These are phyloP conservation scores for Solanum phureja DNA, from an alignment of 257 asterid species.

Conservation along the genomic window DNA sequence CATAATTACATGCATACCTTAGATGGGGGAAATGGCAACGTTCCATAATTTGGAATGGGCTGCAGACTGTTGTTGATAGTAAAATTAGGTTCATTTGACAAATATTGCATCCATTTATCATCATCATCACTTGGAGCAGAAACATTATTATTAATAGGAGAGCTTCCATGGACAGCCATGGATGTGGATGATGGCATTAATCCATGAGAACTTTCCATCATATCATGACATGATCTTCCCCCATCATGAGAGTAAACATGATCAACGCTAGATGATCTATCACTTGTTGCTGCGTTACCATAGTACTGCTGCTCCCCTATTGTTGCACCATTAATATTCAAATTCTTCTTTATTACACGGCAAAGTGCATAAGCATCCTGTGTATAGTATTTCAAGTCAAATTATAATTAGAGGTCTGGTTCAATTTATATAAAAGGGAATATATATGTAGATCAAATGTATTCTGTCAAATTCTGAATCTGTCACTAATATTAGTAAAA, in stretches of 20 bases:
- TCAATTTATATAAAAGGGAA: no score
- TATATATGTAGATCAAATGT: no score
- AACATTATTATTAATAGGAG: not conserved
- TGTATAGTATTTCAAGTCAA: not conserved
- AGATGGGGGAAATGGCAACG: conserved; percentile 55
- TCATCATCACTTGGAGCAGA: conserved; percentile 38
- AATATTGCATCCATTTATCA: conserved; percentile 65
- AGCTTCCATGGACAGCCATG: conserved; percentile 6
- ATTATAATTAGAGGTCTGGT: not conserved
- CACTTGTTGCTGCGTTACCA: conserved; percentile 27
- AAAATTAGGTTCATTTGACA: conserved; percentile 66
- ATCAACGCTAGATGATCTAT: conserved; percentile 50
- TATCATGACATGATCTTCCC: conserved; percentile 8
- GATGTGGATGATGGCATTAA: conserved; percentile 6
- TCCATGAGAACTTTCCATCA: conserved; percentile 12
- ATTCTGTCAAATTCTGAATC: not conserved
- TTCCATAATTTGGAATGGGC: conserved; percentile 23
- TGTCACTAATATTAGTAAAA: not conserved
- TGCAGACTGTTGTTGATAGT: conserved; percentile 18
- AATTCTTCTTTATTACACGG: conserved; percentile 81
- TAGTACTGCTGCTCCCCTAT: conserved; percentile 13
- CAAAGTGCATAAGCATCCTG: conserved; percentile 96
- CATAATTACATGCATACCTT: conserved; percentile 21
- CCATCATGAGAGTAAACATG: conserved; percentile 19
- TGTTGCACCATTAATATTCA: conserved; percentile 33